Base-by-base conservation (phyloP, 495 filamentous ascomycete genomes). In the Aspergillus bridgeri region DNA sequence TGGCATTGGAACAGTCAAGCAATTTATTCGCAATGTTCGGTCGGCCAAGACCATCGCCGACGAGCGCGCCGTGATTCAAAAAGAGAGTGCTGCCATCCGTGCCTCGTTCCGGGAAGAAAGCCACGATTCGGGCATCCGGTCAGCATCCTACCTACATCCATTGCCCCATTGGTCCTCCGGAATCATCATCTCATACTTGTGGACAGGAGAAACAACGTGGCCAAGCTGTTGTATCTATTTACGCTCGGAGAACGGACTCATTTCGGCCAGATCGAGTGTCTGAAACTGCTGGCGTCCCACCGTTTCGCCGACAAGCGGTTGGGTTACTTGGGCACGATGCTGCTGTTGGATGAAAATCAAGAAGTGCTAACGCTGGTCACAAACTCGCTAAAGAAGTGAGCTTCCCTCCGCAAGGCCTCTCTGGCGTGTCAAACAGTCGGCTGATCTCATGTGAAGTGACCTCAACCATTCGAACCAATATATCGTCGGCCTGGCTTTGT, bases 231-330 rank as follows among this genome's bases (percentile, higher is more conserved):
- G 42, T 98, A 98, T 66, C 90, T 98, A 52, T 98, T 98, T 71
- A 98, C 94, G 2, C 83, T 98, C n/a, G 94, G 94, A 56, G 94
- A 98, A 73, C 83, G 94, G 57, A 98, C 94, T 58, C 94, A 98
- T 77, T 98, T 98, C 69, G 94, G 94, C 52, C 94, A 98, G 79
- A 98, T 98, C 74, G 94, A 98, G 87, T 98, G 94, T 74, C 82
- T 98, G 68, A 98, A 98, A 75, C 82, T 98, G 46, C 84, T 98
- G 18, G 94, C 94, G 54, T 98, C 95, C 11, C 92, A 95, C 58
- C 89, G 92, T 42, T 98, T 98, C 71, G 94, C 95, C 62, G 94
- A 98, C 81, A 98, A 98, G 78, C 86, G 94, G 44, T 74, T 98
- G 66, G 94, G 94, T 22, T 97, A 98, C 71, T 77, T 98, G 58